Conservation (phyloP, 805 yeast species). For the Sugiyamaella floridensis region DNA sequence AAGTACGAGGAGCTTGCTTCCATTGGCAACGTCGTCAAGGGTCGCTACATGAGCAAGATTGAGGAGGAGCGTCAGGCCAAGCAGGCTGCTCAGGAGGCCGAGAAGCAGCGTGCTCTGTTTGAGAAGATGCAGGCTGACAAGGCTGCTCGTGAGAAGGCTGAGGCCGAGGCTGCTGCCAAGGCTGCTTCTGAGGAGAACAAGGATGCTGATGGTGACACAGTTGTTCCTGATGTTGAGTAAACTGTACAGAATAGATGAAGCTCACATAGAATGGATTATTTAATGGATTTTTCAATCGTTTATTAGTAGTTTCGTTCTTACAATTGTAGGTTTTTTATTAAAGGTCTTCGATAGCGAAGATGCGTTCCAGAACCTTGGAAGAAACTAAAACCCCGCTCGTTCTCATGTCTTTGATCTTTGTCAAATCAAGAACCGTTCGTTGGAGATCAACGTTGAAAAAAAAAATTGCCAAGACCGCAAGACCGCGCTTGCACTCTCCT, state of each 20-base stretch:
- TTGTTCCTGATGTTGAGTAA: slow-evolving; percentile 11
- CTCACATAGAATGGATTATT: not conserved
- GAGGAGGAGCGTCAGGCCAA: slow-evolving; percentile 90
- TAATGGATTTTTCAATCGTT: not conserved
- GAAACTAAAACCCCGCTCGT: not conserved
- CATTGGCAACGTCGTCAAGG: slow-evolving; percentile 89
- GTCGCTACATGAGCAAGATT: slow-evolving; percentile 88
- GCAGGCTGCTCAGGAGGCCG: slow-evolving; percentile 82
- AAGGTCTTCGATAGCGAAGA: too few species aligned
- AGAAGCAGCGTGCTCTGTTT: slow-evolving; percentile 73
- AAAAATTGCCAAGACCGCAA: not conserved
- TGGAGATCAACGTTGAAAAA: not conserved
- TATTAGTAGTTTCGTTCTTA: not conserved
- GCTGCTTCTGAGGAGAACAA: slow-evolving; percentile 23
- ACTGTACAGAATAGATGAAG: not conserved
- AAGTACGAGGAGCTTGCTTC: slow-evolving; percentile 96
- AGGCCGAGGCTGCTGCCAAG: slow-evolving; percentile 23
- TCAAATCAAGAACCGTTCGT: too few species aligned
- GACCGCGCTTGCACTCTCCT: not conserved
- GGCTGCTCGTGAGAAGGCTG: slow-evolving; percentile 44
- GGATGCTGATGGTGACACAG: slow-evolving; percentile 13
- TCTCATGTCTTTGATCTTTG: not conserved
- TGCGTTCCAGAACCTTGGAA: too few species aligned
- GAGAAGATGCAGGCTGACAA: slow-evolving; percentile 76
- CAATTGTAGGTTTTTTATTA: not conserved